phyloP scores from a whole-genome alignment of 345 rosid species.

The Citrus unshiu region DNA sequence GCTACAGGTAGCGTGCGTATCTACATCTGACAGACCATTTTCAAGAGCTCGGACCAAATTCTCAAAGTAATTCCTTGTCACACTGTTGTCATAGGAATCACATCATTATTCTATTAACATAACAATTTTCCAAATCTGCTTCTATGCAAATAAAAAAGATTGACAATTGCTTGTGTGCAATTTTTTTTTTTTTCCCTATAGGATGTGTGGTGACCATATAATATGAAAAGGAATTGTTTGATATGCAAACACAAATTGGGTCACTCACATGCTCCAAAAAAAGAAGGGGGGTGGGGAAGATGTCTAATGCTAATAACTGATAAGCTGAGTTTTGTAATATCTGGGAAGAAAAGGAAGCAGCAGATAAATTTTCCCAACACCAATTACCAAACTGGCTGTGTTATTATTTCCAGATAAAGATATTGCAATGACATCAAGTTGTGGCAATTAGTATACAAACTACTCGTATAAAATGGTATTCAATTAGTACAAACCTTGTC shows the following conservation, averaged over 20 bases:
- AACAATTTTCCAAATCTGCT: neutral
- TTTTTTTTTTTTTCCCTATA: neutral
- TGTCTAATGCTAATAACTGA: neutral
- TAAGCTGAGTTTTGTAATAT: neutral
- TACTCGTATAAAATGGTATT: neutral
- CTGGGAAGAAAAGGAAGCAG: neutral
- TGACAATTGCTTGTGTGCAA: neutral
- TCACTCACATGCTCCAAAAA: neutral
- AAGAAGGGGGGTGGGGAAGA: neutral
- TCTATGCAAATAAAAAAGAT: neutral
- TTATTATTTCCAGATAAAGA: neutral
- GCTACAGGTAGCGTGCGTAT: constrained; percentile 49
- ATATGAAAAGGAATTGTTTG: neutral
- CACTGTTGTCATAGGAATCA: constrained; percentile 36
- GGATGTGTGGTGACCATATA: neutral
- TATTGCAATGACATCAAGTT: neutral
- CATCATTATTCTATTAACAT: neutral
- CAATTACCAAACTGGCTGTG: neutral
- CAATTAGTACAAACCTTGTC: constrained; percentile 49
- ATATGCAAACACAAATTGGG: neutral
- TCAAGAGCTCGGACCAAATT: constrained; percentile 77
- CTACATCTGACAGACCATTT: constrained; percentile 79
- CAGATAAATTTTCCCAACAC: neutral
- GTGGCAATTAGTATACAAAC: neutral
- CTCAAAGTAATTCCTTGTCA: constrained; percentile 83